Conservation (phyloP, 2,329 filamentous ascomycete genomes). For the Ustulina deusta region DNA sequence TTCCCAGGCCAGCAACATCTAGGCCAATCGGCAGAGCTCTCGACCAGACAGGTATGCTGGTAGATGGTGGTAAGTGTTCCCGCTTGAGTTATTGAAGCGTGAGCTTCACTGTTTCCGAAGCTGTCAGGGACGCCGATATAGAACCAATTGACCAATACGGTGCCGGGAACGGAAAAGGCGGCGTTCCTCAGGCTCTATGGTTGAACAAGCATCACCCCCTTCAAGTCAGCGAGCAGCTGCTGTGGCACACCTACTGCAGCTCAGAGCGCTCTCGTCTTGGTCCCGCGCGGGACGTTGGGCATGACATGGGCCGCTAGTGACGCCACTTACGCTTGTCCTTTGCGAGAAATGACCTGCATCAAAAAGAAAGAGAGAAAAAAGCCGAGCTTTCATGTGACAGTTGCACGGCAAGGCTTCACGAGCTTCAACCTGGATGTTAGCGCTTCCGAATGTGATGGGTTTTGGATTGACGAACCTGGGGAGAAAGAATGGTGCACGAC, state of each 20-base stretch:
- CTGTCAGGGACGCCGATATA: background rate
- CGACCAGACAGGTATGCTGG: background rate
- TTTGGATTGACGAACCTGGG: background rate
- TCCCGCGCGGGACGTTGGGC: slow-evolving; percentile 25
- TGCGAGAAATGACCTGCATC: slow-evolving; percentile 9
- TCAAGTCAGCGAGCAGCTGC: slow-evolving; percentile 10
- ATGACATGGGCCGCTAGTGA: slow-evolving; percentile 11
- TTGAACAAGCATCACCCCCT: background rate
- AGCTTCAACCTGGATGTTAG: slow-evolving; percentile 15
- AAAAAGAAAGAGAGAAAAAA: background rate
- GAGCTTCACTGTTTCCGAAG: background rate
- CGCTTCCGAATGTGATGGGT: slow-evolving; percentile 3
- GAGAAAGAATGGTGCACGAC: background rate
- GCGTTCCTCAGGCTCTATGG: background rate
- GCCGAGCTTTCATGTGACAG: slow-evolving; percentile 37
- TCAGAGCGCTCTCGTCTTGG: slow-evolving; percentile 3
- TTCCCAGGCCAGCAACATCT: slow-evolving; percentile 1
- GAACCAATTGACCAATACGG: slow-evolving; percentile 1
- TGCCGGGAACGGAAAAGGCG: background rate
- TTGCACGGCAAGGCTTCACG: background rate
- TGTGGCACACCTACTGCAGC: slow-evolving; percentile 7
- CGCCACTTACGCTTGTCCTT: slow-evolving; percentile 14
- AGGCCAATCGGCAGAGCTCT: background rate
- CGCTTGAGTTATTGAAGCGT: background rate
- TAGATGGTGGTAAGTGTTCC: background rate